Conservation (phyloP, 495 filamentous ascomycete genomes). For the Penicillium paradoxum region DNA sequence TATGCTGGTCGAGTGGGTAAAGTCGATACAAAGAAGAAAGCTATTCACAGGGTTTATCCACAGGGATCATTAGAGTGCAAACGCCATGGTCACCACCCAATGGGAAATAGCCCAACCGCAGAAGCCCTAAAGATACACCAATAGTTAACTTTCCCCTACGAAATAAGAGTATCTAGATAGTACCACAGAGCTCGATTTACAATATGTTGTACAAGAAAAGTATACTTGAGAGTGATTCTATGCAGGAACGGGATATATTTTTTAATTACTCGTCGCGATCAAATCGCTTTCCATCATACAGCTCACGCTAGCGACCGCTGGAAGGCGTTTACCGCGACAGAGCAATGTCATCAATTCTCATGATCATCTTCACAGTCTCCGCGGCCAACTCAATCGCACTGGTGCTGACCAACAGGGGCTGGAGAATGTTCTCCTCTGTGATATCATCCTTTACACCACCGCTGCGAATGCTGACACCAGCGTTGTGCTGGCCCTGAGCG, state of each 20-base stretch:
- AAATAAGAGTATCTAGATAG: neutral
- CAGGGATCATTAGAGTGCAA: too few relatives aligned
- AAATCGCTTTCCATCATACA: slow-evolving; percentile 31
- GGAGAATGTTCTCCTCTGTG: slow-evolving; percentile 93
- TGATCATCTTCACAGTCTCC: slow-evolving; percentile 98
- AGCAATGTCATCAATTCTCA: slow-evolving; percentile 94
- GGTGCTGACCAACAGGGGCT: slow-evolving; percentile 92
- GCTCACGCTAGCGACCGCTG: slow-evolving; percentile 14
- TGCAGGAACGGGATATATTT: slow-evolving; percentile 24
- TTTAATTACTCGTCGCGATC: slow-evolving; percentile 31
- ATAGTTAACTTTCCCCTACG: neutral
- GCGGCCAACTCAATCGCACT: slow-evolving; percentile 95
- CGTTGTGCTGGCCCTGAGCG: slow-evolving; percentile 89
- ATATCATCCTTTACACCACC: slow-evolving; percentile 94
- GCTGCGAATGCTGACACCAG: slow-evolving; percentile 94
- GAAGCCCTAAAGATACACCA: neutral
- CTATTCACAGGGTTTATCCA: too few relatives aligned
- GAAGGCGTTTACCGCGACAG: slow-evolving; percentile 49
- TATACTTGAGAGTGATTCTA: slow-evolving; percentile 12
- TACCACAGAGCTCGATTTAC: neutral
- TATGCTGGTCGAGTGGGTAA: too few relatives aligned
- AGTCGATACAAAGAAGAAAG: too few relatives aligned
- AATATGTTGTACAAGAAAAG: neutral
- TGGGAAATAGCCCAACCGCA: too few relatives aligned
- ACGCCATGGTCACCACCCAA: too few relatives aligned